Conservation (phyloP, 495 filamentous ascomycete species). For the Penicillium arizonense region DNA sequence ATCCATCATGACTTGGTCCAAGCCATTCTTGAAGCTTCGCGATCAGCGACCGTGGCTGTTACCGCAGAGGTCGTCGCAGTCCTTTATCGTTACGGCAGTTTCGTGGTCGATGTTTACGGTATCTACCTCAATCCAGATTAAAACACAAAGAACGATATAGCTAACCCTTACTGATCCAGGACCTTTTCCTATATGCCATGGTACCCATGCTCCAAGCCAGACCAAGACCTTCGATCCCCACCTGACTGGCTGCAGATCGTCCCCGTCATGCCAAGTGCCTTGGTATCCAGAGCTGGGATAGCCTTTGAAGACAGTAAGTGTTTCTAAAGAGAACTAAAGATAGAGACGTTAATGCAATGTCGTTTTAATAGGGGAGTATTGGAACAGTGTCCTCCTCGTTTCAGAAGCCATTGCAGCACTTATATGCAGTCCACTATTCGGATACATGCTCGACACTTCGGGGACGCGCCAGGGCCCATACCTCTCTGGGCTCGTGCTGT, state of each 20-base stretch:
- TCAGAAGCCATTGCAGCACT: constrained; percentile 18
- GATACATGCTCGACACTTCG: constrained; percentile 14
- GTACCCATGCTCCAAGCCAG: constrained; percentile 1
- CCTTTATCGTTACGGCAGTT: constrained; percentile 14
- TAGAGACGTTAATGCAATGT: not conserved
- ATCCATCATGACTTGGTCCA: constrained; percentile 7
- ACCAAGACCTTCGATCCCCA: not conserved
- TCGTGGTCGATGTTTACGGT: constrained; percentile 16
- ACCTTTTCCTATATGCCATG: constrained; percentile 21
- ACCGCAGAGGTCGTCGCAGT: constrained; percentile 16
- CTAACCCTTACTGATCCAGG: not conserved
- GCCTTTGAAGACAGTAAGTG: constrained; percentile 18
- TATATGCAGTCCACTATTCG: constrained; percentile 14
- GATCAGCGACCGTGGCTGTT: constrained; percentile 11
- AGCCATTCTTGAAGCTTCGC: constrained; percentile 5
- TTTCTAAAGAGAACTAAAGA: not conserved
- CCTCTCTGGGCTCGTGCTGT: constrained; percentile 60
- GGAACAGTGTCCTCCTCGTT: constrained; percentile 20
- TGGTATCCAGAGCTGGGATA: constrained; percentile 19
- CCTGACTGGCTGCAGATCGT: constrained; percentile 16
- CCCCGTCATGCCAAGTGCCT: constrained; percentile 19
- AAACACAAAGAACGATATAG: not conserved
- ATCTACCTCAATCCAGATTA: not conserved
- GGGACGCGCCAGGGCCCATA: constrained; percentile 56
- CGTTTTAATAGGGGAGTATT: constrained; percentile 14